Base-by-base conservation (phyloP, 352 stramenopile genomes). In the Phytophthora nicotianae region DNA sequence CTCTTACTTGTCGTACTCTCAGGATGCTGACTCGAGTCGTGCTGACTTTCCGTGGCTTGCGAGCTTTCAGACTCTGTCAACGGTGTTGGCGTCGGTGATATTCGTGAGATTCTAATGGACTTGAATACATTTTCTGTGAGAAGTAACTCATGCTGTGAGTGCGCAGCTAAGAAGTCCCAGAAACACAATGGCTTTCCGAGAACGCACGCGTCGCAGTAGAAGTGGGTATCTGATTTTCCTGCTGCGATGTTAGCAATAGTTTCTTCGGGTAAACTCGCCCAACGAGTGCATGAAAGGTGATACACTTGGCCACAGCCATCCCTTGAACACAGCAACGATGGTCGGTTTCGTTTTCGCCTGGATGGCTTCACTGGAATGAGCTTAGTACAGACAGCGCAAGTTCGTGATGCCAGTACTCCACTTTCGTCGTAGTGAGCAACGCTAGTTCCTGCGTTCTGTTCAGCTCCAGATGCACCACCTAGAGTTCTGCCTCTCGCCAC, bases 271-370 rank as follows among this genome's bases (percentile, higher is more conserved):
- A 93, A 61, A 7, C 23, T 46, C 1, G 68, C 68, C 83, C 83
- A 93, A 1, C 81, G 81, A 71, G 80, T 91, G 68, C 83, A 93
- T n/a, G 48, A 37, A 8, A 87, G 45, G 49, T 93, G 83, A 46
- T 80, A 88, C 19, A 75, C 80, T 59, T 91, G 79, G 0, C 67
- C 74, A 47, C 83, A 93, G 16, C 69, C 68, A 19, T 85, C 74
- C 21, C 59, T 64, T 2, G 74, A 70, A 26, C 83, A 93, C 24
- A 73, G 49, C 16, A 92, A 45, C 23, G 69, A 83, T 4, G 46
- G 57, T 3, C 56, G 62, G 3, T 26, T 13, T 58, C 27, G 57
- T 11, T 54, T 62, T 4, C 50, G 53, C 20, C 33, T 61, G 19
- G 50, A 70, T 4, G 56, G 48, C 20, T 68, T 71, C 35, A 86